phyloP scores from a whole-genome alignment of 2,329 filamentous ascomycete genomes.

The Trichophyton mentagrophytes region DNA sequence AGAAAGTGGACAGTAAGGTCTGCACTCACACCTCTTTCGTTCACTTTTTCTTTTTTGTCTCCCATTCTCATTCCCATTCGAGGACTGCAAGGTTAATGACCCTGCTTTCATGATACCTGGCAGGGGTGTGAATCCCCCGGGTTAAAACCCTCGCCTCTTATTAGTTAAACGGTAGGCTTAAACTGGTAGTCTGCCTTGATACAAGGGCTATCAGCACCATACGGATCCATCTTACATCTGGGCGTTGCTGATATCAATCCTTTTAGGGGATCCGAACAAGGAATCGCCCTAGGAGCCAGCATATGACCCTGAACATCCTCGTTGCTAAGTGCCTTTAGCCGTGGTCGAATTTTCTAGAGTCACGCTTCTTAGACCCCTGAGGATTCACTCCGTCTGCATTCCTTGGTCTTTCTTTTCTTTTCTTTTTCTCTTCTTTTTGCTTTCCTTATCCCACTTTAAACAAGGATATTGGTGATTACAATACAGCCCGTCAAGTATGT shows the following conservation, averaged over 20 bases:
- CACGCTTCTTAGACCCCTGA: neutral
- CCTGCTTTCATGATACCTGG: neutral
- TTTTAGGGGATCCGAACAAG: neutral
- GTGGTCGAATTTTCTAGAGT: neutral
- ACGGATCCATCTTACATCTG: neutral
- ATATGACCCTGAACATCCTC: neutral
- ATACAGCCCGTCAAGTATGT: neutral
- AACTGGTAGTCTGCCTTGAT: neutral
- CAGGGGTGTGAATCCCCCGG: neutral
- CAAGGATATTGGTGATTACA: neutral
- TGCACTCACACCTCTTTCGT: neutral
- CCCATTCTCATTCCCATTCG: no score
- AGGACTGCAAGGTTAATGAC: neutral
- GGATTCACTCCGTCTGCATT: neutral
- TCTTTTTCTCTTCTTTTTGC: neutral
- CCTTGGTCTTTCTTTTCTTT: neutral
- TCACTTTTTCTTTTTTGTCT: neutral
- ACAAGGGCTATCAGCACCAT: neutral
- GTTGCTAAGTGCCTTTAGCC: neutral
- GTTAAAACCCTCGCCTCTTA: neutral
- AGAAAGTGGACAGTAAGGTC: no score
- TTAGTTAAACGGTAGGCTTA: neutral
- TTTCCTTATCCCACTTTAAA: neutral
- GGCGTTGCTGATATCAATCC: neutral
- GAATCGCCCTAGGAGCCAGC: neutral